Percentiles rank a stretch among this genome's conserved stretches.
Conservation (phyloP, 495 filamentous ascomycete species). For the Tuber melanosporum region DNA sequence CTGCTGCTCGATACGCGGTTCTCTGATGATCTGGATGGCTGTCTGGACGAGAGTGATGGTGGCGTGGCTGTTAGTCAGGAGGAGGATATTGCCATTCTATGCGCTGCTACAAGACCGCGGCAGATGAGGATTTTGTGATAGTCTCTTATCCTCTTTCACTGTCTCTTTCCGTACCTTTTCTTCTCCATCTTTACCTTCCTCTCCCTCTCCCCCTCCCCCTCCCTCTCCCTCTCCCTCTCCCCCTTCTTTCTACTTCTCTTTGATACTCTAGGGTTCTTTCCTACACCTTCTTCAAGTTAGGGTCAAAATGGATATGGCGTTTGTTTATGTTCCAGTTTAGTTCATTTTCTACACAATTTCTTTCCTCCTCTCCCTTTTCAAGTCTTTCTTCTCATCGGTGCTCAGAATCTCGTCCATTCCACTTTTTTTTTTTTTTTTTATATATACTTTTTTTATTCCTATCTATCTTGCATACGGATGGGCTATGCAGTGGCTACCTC, state of each 20-base stretch:
- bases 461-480: not conserved
- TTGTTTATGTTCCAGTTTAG: not conserved
- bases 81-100: constrained; percentile 22
- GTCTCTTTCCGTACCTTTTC: not conserved
- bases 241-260: not conserved
- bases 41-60: constrained; percentile 25
- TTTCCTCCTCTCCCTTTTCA: not conserved
- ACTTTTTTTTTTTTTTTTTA: not conserved
- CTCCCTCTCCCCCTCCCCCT: not conserved
- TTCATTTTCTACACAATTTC: not conserved
- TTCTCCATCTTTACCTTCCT: not conserved
- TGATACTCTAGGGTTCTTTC: not conserved
- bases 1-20: constrained; percentile 25
- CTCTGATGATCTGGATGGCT: constrained; percentile 27
- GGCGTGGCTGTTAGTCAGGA: constrained; percentile 20
- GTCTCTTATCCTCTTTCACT: not conserved
- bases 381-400: not conserved
- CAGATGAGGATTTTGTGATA: constrained; percentile 37
- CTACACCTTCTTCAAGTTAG: not conserved
- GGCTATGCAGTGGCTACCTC: not conserved
- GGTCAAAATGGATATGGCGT: constrained; percentile 2
- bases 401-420: not conserved
- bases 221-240: not conserved
- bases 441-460: not conserved
- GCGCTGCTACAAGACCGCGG: constrained; percentile 28